Evolutionary conservation across 352 stramenopile species (phyloP), one percentile per base, ranked within the genome.

Genomic region (Phytophthora syringae): DNA sequence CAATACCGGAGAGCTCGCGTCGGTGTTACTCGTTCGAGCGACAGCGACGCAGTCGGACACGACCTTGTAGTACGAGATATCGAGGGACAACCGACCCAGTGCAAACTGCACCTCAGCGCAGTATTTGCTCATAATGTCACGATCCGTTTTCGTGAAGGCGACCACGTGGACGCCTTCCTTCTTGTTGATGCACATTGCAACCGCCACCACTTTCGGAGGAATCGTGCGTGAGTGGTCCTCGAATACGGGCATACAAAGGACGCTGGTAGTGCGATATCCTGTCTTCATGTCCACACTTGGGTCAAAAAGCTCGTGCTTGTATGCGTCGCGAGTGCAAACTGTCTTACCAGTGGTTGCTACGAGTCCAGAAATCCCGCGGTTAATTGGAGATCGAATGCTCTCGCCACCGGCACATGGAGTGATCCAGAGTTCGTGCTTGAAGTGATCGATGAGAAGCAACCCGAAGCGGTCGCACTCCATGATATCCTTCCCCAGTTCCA

Each of bases 101-200:
- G 82, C 82, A 62, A 88, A 88, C 30, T 92, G 82, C 28, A 92
- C 79, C 57, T 92, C 82, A 20, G 72, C 73, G 40, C 74, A 83
- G 51, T 80, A 87, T 52, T 86, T 87, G 34, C 55, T 66, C 83
- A 92, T 89, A 39, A 79, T 73, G 11, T 76, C 67, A 37, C 76
- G 77, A 61, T 92, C 83, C 0, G 64, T 79, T 40, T 74, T 71
- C 6, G 80, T 91, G 53, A 94, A 90, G 3, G 80, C 71, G 7
- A 93, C 82, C n/a, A 94, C 73, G 20, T 89, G 84, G 3, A 67
- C 55, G 10, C 84, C 77, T 60, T 89, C 79, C 32, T 86, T 82
- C 56, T 98, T 98, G 73, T 98, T 97, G 64, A 97, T 95, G 56
- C 92, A 94, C 81, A 97, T 91, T 15, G 82, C 80, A 36, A 89